Base-by-base conservation (phyloP, 495 filamentous ascomycete genomes). In the Achaetomiella virescens region DNA sequence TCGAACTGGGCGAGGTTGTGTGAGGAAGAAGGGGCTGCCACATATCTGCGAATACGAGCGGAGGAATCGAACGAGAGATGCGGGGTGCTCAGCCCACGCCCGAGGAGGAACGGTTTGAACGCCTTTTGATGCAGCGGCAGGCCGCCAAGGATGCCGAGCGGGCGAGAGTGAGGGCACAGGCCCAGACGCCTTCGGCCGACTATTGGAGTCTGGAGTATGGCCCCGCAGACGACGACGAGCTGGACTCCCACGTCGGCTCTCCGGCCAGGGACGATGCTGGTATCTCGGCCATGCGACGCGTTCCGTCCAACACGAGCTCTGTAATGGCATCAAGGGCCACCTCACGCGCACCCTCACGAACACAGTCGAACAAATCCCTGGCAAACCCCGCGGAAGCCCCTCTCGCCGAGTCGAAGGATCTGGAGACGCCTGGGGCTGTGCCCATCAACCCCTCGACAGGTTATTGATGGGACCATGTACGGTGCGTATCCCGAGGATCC, bases 1-100 rank as follows among this genome's bases (percentile, higher is more conserved):
- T 97, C 56, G 88, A 96, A 65, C 81, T 89, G 21, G 91, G 93
- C 45, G 95, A 99, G 70, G 89, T 99, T 33, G 76, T 88, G 20
- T 99, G 93, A 82, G 92, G 37, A 90, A 86, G 66, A 86, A 88
- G 65, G 91, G 88, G 3, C 72, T 87, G 6, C 84, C 84, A 47
- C 85, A 90, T 60, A 86, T 97, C 54, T 85, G 88, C 55, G 75
- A 82, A 11, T 83, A 91, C 55, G 95, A 99, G 69, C 88, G 88
- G 50, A 21, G 82, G 92, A 22, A 73, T 89, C 50, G 84, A 92
- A 57, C 80, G 84, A 24, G 90, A 92, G 54, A 77, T 80, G 62
- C 70, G 73, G 15, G 86, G 87, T 22, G 77, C 81, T 14, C 65
- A 77, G 42, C 75, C 78, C 29, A 80, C 81, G 6, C 77, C 81